Base-by-base conservation (phyloP, 2,329 filamentous ascomycete species). In the Xylaria sp. region DNA sequence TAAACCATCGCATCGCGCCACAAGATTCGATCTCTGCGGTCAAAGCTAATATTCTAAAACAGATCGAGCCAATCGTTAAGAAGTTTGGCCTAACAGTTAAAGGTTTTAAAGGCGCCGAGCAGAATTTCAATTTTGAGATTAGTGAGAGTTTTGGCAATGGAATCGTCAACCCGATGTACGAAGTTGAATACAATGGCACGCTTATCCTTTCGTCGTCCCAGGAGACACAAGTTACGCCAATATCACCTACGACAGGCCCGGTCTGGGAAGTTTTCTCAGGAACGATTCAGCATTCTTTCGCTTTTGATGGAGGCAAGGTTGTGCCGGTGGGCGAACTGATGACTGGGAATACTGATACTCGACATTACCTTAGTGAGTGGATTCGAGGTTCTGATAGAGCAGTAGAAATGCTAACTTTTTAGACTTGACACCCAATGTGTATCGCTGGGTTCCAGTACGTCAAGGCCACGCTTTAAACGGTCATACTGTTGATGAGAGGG, bases 1-100 rank as follows among this genome's bases (percentile, higher is more conserved):
- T 88, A 44, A 88, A 89, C 73, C 86, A 88, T 78, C 86, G 87
- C 6, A 82, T 88, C 48, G 86, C 86, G n/a, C 80, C 86, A 17
- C 85, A 87, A 68, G 82, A 87, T 71, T 82, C 81, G 1, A 82
- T 84, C 3, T 76, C 83, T 17, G 75, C 80, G 28, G 79, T 87
- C 6, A 83, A 81, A 66, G 75, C 79, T 31, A 85, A 85, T 38
- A 79, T 87, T 7, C 70, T 84, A 5, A 74, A 81, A n/a, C 78
- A 86, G 51, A 80, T 85, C 53, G 69, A 78, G 48, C 82, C 83
- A 2, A 79, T 87, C 46, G 82, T 83, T 0, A 78, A 84, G 66
- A 82, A 83, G 44, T 83, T 85, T 70, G 82, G 84, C 31, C 75
- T 88, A 20, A 79, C 78, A 1, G 76, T 87, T n/a, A 78, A 83